Evolutionary conservation across 441 rosid species (phyloP).

Genomic region (Viola pubescens): DNA sequence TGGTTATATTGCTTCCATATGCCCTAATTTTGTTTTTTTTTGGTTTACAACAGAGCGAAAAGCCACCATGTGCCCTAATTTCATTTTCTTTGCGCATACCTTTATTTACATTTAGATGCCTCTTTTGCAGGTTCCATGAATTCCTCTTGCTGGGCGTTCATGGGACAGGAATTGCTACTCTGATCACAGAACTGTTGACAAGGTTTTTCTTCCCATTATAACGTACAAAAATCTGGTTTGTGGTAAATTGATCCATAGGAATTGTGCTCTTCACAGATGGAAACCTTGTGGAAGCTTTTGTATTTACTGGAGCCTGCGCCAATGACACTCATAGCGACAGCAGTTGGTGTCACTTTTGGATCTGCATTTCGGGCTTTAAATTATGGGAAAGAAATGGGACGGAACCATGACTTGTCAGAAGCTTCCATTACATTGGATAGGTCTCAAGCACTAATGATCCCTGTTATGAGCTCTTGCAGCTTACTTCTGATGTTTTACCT

Average conservation of each 20-base stretch:
- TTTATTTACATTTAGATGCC: background rate
- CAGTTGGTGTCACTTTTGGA: constrained; percentile 84
- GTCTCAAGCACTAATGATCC: constrained; percentile 92
- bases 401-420: constrained; percentile 75
- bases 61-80: background rate
- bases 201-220: constrained; percentile 11
- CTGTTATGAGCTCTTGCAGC: constrained; percentile 94
- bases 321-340: constrained; percentile 64
- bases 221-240: constrained; percentile 14
- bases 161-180: constrained; percentile 27
- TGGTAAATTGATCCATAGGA: constrained; percentile 12
- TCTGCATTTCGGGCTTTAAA: constrained; percentile 89
- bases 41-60: background rate
- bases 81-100: background rate
- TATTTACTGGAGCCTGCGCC: constrained; percentile 90
- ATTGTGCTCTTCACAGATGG: constrained; percentile 39
- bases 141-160: constrained; percentile 20
- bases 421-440: constrained; percentile 77
- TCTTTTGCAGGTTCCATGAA: constrained; percentile 36
- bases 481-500: constrained; percentile 90
- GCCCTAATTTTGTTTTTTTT: background rate
- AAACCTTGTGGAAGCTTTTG: constrained; percentile 72
- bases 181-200: constrained; percentile 13
- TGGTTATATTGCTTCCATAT: too few relatives aligned
- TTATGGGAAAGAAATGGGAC: constrained; percentile 90